These are phyloP conservation scores for Chytriomyces sp. DNA, from an alignment of 192 early-diverging fungal genomes.

Conservation along the genomic window DNA sequence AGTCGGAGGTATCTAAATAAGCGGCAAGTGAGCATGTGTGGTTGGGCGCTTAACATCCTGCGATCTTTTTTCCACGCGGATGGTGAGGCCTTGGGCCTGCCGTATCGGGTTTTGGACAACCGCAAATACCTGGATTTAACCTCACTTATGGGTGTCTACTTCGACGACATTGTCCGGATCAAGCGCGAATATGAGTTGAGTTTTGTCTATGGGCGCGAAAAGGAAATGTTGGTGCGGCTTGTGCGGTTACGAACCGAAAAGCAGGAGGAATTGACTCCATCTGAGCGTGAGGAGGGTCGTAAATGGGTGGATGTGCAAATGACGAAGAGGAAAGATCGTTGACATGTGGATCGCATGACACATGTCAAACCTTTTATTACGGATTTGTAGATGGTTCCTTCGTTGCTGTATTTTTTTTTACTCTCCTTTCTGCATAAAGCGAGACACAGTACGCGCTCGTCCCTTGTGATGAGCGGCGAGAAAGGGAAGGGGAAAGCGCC, in stretches of 20 bases:
- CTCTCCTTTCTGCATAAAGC: no score
- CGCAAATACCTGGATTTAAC: constrained; percentile 41
- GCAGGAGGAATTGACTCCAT: constrained; percentile 28
- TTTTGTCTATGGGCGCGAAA: constrained; percentile 35
- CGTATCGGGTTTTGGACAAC: constrained; percentile 40
- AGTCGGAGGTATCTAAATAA: constrained; percentile 44
- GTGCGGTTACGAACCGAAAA: constrained; percentile 48
- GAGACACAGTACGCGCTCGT: no score
- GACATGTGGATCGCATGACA: no score
- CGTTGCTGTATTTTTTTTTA: no score
- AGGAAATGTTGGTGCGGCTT: constrained; percentile 42
- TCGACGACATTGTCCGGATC: constrained; percentile 36
- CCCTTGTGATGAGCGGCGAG: no score
- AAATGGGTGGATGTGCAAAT: constrained; percentile 48
- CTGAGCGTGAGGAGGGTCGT: constrained; percentile 36
- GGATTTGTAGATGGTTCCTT: no score
- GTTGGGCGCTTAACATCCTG: constrained; percentile 37
- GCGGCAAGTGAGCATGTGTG: constrained; percentile 47
- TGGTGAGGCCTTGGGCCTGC: constrained; percentile 47
- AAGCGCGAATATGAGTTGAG: constrained; percentile 52
- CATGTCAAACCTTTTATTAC: no score
- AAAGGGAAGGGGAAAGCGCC: no score
- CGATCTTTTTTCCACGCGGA: constrained; percentile 57
- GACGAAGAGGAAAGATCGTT: constrained; percentile 35
- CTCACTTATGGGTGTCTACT: constrained; percentile 33